Evolutionary conservation across 352 stramenopile species (phyloP).

Genomic region (Globisporangium paddicum): DNA sequence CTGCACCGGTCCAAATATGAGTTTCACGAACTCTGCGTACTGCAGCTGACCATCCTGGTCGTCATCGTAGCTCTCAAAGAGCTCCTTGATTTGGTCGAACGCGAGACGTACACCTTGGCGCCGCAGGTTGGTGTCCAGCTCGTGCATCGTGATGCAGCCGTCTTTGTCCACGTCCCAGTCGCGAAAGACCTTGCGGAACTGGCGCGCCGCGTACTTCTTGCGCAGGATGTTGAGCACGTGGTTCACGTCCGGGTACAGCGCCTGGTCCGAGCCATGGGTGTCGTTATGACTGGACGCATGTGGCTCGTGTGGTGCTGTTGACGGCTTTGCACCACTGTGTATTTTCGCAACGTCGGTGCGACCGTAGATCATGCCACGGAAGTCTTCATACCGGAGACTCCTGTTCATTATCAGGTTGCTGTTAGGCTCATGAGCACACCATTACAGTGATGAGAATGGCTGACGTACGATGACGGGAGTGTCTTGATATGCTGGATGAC

Average conservation of each 20-base stretch:
- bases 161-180: slow-evolving; percentile 60
- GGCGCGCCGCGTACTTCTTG: slow-evolving; percentile 39
- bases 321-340: not conserved
- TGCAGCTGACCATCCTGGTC: slow-evolving; percentile 35
- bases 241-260: slow-evolving; percentile 26
- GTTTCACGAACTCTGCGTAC: slow-evolving; percentile 43
- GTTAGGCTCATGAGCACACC: not conserved
- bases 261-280: not conserved
- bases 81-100: slow-evolving; percentile 27
- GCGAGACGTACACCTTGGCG: slow-evolving; percentile 34
- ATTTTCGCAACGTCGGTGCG: not conserved
- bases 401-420: too few species aligned
- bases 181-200: slow-evolving; percentile 43
- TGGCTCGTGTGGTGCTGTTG: not conserved
- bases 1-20: slow-evolving; percentile 31
- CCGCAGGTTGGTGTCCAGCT: slow-evolving; percentile 42
- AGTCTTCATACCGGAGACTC: slow-evolving; percentile 44
- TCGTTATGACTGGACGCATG: not conserved
- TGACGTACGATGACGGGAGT: slow-evolving; percentile 25
- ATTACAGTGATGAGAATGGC: not conserved
- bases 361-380: slow-evolving; percentile 32
- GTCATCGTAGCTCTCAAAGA: slow-evolving; percentile 35
- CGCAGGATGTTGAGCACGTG: slow-evolving; percentile 39
- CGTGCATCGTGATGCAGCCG: slow-evolving; percentile 33
- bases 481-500: slow-evolving; percentile 32